Evolutionary conservation across 2,329 filamentous ascomycete genomes (phyloP), one percentile per base, ranked within the genome.

Genomic region (Hymenoscyphus fraxineus): DNA sequence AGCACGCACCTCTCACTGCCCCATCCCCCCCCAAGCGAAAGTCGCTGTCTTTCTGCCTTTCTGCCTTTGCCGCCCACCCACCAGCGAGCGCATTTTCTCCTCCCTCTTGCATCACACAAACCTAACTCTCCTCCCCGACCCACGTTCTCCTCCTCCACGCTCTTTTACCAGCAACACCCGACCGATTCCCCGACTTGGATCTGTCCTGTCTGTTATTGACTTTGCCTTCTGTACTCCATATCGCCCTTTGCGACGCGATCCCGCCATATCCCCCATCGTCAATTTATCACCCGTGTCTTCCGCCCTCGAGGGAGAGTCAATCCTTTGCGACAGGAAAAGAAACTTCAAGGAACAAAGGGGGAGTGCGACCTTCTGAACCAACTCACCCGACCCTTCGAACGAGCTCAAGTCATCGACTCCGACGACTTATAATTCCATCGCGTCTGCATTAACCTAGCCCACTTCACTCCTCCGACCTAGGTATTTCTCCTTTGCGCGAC

Each of bases 401-500:
- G 15, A 47, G 44, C 19, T 51, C 44, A 19, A 22, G n/a, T 10
- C n/a, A 51, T 51, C 44, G 44, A 51, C 19, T 51, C 44, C 44
- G 10, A 7, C 44, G n/a, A 51, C 44, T 22, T 51, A 27, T 51
- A 51, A 27, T 51, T 51, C 44, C 44, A 51, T n/a, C 5, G 44
- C 44, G 16, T 51, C 44, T 51, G 44, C 44, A 51, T 19, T 12
- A 51, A 3, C 44, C 22, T 19, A 9, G 41, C 41, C 27, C 19
- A 44, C 58, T 44, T 41, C 58, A 35, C 40, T 60, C 19, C 40
- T 59, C 58, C 41, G 16, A 22, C 44, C 44, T 59, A 35, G 58
- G 31, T 27, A 27, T 22, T 51, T 51, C 27, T 35, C 47, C 16
- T 60, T 13, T n/a, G 47, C 59, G 47, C 44, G 59, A 64, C 59